Base-by-base conservation (phyloP, 1,284 basidiomycete species). In the Tilletia horrida region DNA sequence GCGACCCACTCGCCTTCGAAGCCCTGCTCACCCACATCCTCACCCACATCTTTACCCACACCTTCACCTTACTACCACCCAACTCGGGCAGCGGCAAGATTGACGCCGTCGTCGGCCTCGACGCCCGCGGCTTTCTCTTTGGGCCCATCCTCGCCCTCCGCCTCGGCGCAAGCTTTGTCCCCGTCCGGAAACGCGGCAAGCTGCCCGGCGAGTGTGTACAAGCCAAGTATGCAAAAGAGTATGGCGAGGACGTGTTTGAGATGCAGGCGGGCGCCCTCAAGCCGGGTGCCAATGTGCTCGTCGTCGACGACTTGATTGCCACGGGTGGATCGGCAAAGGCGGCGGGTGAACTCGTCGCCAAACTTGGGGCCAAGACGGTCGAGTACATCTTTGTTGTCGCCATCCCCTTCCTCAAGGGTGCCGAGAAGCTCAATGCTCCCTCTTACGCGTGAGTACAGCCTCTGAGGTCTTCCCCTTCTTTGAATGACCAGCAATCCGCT, bases 301-400 rank as follows among this genome's bases (percentile, higher is more conserved):
- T 98, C 61, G 86, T 99, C 40, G 96, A 99, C 83, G 96, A 99
- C 83, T 86, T 99, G 45, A 93, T 99, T 72, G 96, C 96, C 0
- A 98, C 96, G 52, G 92, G 93, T 70, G 96, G 96, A 7, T 97
- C 93, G 18, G 96, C 96, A 2, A 89, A 88, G 72, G 94, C 94
- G 1, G 94, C 96, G 9, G 94, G 93, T 65, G 88, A 96, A 75
- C 89, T 99, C 29, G 88, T 98, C 69, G 84, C 86, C 40, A 88
- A 91, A 83, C 86, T 88, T 72, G 92, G 92, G 45, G 92, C 89
- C 67, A 89, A 88, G 74, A 90, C 90, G 40, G 83, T 96, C 66
- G 92, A 97, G 83, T 97, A 97, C 84, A 84, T 98, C 74, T 98
- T 98, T 85, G 89, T 97, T 81, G 90, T 97, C 72, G 91, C 93